Percentiles rank a stretch among this genome's conserved stretches.
Conservation (phyloP, 129 eudicot species). For the Chrysanthemum seticuspe region DNA sequence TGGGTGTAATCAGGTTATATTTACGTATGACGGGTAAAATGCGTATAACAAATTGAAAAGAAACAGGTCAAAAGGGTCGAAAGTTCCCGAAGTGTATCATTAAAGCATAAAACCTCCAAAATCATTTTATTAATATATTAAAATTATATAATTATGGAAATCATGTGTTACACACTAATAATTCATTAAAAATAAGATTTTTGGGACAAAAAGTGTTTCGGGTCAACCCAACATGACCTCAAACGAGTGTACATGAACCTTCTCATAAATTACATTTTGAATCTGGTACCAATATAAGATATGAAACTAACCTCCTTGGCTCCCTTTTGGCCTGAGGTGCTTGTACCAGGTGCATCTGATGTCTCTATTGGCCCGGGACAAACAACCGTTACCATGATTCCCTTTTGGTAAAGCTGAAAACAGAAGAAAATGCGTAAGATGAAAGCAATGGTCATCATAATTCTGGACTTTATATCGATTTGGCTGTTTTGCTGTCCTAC, state of each 20-base stretch:
- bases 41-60: neutral
- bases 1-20: neutral
- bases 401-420: slow-evolving; percentile 72
- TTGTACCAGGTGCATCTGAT: slow-evolving; percentile 48
- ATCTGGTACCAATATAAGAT: slow-evolving; percentile 4
- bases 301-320: slow-evolving; percentile 52
- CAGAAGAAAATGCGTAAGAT: slow-evolving; percentile 2
- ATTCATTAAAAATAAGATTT: neutral
- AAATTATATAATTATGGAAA: neutral
- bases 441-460: neutral
- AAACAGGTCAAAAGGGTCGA: neutral
- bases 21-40: neutral
- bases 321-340: slow-evolving; percentile 42
- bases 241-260: neutral
- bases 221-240: neutral
- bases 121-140: neutral
- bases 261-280: neutral
- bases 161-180: neutral
- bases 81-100: neutral
- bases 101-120: neutral
- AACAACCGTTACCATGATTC: slow-evolving; percentile 88
- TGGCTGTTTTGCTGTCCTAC: slow-evolving; percentile 2
- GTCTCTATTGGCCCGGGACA: slow-evolving; percentile 97
- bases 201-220: neutral
- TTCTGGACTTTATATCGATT: neutral